A percentile compares a stretch with the other conserved stretches of the same genome.
Conservation (phyloP, 768 basidiomycete species). For the Calocera cornea region DNA sequence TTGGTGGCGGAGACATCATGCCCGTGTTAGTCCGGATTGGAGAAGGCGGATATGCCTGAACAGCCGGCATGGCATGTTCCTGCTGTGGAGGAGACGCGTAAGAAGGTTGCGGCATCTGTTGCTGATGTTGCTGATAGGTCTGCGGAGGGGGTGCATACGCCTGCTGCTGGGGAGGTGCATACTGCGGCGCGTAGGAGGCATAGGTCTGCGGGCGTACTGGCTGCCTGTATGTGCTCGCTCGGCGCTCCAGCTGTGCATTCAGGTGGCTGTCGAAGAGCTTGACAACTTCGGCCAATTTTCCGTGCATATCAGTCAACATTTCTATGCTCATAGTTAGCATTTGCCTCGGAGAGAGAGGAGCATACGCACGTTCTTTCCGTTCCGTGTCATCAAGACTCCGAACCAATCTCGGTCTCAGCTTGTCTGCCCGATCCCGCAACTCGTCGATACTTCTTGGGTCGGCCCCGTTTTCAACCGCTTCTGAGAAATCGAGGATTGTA, state of each 20-base stretch:
- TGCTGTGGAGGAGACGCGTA: constrained; percentile 22
- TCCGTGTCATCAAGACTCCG: constrained; percentile 72
- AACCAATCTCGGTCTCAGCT: constrained; percentile 66
- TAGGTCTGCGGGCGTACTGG: constrained; percentile 20
- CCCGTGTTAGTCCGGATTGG: background rate
- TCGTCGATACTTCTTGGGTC: constrained; percentile 71
- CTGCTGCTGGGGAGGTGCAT: constrained; percentile 17
- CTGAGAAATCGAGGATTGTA: constrained; percentile 77
- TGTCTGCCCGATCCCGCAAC: constrained; percentile 69
- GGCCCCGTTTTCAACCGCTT: constrained; percentile 74
- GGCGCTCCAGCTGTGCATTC: constrained; percentile 51
- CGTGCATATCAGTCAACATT: constrained; percentile 84
- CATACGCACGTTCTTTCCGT: constrained; percentile 62
- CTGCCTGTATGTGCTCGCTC: constrained; percentile 3
- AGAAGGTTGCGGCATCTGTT: constrained; percentile 16
- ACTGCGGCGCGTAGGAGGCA: constrained; percentile 17
- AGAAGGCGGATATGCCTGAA: background rate
- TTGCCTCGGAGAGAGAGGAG: background rate
- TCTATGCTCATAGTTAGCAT: constrained; percentile 33
- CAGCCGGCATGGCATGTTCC: background rate
- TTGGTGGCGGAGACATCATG: background rate
- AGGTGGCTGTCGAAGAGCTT: constrained; percentile 80
- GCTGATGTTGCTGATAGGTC: constrained; percentile 18
- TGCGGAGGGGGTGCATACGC: constrained; percentile 15
- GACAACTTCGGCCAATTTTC: constrained; percentile 83